Conservation (phyloP, 2,329 filamentous ascomycete genomes). For the Apiospora kogelbergensis region DNA sequence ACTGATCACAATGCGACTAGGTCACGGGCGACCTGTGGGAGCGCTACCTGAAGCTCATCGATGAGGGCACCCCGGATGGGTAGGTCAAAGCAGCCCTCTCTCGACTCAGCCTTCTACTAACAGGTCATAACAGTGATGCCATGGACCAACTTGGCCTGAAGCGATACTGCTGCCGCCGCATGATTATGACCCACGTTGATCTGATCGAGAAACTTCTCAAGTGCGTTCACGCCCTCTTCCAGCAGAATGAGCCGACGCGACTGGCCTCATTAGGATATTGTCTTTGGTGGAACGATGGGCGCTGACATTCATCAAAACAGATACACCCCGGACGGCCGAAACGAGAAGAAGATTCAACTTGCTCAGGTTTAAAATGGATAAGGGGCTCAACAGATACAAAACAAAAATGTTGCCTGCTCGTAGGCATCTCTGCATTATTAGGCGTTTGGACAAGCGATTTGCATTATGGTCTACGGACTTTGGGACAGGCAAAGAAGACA, state of each 20-base stretch:
- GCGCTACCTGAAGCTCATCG: constrained; percentile 85
- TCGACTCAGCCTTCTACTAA: background rate
- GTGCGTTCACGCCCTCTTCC: constrained; percentile 48
- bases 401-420: constrained; percentile 9
- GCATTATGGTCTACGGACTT: constrained; percentile 8
- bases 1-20: constrained; percentile 44
- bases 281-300: background rate
- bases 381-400: background rate
- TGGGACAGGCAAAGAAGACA: background rate
- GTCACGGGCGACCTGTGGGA: constrained; percentile 98
- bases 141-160: constrained; percentile 94
- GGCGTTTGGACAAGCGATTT: constrained; percentile 30
- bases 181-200: constrained; percentile 99
- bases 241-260: background rate
- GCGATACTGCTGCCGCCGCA: constrained; percentile 96
- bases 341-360: constrained; percentile 58
- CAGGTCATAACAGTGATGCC: constrained; percentile 67
- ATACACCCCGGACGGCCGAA: constrained; percentile 63
- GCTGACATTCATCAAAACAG: constrained; percentile 34
- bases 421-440: constrained; percentile 25
- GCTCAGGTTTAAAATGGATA: constrained; percentile 22
- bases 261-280: background rate
- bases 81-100: constrained; percentile 41
- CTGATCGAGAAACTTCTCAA: constrained; percentile 97
- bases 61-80: constrained; percentile 74